Evolutionary conservation across 1,284 basidiomycete species (phyloP).

Genomic region (Ganoderma lingzhi): DNA sequence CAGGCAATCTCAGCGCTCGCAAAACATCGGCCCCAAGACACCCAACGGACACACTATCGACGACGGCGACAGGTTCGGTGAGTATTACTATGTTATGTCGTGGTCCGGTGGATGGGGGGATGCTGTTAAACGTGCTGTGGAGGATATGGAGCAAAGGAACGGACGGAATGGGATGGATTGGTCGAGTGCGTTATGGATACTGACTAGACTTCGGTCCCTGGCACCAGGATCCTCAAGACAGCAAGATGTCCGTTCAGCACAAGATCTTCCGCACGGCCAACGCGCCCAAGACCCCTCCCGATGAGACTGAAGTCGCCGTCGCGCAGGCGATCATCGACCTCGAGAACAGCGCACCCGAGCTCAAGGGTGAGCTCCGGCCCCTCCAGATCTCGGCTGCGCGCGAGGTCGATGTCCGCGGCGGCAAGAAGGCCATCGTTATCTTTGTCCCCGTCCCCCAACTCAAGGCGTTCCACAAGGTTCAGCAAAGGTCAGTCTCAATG

Average conservation of each 20-base stretch:
- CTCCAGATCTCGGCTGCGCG: constrained; percentile 98
- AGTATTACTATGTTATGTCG: constrained; percentile 45
- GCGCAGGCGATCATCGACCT: constrained; percentile 98
- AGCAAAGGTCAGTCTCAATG: constrained; percentile 80
- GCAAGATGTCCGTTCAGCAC: constrained; percentile 77
- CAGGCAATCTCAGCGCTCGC: constrained; percentile 25
- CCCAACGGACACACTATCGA: constrained; percentile 36
- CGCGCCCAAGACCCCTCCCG: constrained; percentile 88
- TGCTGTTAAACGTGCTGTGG: constrained; percentile 22
- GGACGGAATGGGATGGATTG: constrained; percentile 57
- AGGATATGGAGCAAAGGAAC: constrained; percentile 35
- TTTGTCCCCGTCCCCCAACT: constrained; percentile 98
- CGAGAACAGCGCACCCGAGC: constrained; percentile 97
- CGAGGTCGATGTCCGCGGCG: constrained; percentile 99
- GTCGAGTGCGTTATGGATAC: constrained; percentile 47
- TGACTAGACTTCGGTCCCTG: constrained; percentile 50
- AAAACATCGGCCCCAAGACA: constrained; percentile 27
- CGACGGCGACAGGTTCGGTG: constrained; percentile 54
- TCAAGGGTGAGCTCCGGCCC: constrained; percentile 95
- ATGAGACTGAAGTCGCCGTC: constrained; percentile 93
- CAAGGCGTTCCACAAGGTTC: constrained; percentile 99
- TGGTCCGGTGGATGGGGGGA: constrained; percentile 22
- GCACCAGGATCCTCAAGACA: constrained; percentile 40
- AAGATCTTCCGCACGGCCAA: constrained; percentile 98
- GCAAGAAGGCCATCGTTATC: constrained; percentile 99